phyloP scores from a whole-genome alignment of 1,284 basidiomycete species.

The Kalmanozyma brasiliensis region DNA sequence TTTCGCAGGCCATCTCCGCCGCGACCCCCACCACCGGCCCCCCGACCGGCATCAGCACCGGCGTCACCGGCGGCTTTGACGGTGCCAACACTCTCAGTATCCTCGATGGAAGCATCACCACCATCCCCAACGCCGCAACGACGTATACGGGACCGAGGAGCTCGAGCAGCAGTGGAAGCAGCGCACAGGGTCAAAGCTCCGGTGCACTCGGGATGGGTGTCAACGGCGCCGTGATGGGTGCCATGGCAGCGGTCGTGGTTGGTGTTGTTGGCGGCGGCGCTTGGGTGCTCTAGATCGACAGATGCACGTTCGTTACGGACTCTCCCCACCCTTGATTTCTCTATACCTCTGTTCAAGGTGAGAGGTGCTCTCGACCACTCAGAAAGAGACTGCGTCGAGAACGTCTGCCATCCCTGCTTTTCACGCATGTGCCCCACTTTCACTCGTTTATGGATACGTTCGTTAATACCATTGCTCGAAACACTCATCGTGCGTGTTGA shows the following conservation, averaged over 20 bases:
- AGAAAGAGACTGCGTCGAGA: no score
- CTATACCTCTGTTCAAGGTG: no score
- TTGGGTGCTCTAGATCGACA: constrained; percentile 11
- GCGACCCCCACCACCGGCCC: constrained; percentile 38
- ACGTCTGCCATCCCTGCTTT: no score
- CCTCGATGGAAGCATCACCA: constrained; percentile 31
- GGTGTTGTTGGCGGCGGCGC: constrained; percentile 14
- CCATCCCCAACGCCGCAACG: constrained; percentile 44
- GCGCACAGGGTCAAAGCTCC: background rate
- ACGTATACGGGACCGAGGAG: constrained; percentile 31
- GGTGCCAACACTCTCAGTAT: constrained; percentile 21
- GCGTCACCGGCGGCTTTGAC: constrained; percentile 36
- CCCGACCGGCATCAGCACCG: constrained; percentile 30
- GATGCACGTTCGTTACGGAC: background rate
- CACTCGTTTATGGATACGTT: no score
- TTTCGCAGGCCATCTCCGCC: constrained; percentile 37
- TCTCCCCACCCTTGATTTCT: no score
- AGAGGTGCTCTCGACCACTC: no score
- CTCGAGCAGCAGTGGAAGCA: background rate
- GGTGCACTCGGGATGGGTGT: background rate
- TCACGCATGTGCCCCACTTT: no score
- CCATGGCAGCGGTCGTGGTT: background rate
- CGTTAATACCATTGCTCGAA: no score
- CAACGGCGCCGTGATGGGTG: background rate
- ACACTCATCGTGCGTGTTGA: no score